Base-by-base conservation (phyloP, 768 basidiomycete genomes). In the Podaxis sp. region DNA sequence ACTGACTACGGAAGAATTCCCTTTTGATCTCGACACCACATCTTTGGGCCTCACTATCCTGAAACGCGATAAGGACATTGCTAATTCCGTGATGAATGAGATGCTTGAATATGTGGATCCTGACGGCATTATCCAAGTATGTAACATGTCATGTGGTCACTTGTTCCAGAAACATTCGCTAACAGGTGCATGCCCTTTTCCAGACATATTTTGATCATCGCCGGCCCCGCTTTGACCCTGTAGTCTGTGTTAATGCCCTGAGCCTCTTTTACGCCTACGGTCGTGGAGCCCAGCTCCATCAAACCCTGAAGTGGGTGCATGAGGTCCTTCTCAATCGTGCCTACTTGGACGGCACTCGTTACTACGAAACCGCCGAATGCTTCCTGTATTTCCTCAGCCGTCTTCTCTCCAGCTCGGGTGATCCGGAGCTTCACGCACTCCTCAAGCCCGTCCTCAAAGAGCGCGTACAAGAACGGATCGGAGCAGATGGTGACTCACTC, bases 21-120 rank as follows among this genome's bases (percentile, higher is more conserved):
- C 84, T 0, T 77, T 74, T 63, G 86, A 87, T 69, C 70, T 85
- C 27, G 85, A 86, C 64, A 86, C 85, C 0, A 86, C 86, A 0
- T 84, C 86, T 4, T 59, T 87, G 11, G 85, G 73, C 15, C 70
- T 85, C 27, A 82, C 79, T 1, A 74, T 85, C 33, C 71, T 77
- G 29, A 60, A 71, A 62, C 68, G 68, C 13, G 71, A 74, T 41
- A 70, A 72, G 22, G 70, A 68, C 12, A 66, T 78, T 11, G 74
- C 76, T 2, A 68, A 72, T 38, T 75, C 77, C 2, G 75, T 86
- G 8, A 80, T 87, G 77, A 79, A 86, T 66, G 82, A 86, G 60
- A 86, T 86, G 79, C 75, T 86, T 2, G 69, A 79, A 38, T 82
- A 82, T 61, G 66, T 77, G 7, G 77, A 82, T 56, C 66, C 72